Conservation (phyloP, 2,329 filamentous ascomycete species). For the Amylocarpus encephaloides region DNA sequence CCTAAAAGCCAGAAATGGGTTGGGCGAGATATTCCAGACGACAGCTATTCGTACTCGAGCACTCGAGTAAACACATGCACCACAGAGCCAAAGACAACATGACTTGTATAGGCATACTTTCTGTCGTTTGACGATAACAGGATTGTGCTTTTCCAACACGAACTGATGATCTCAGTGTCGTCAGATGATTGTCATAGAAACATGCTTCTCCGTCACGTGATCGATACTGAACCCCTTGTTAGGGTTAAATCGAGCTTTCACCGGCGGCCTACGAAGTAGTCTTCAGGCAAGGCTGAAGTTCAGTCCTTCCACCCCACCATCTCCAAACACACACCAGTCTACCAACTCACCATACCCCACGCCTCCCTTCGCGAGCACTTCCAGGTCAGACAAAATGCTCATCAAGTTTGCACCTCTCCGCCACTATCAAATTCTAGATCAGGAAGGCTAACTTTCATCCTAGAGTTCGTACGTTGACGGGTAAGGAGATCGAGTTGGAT, state of each 20-base stretch:
- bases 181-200: no score
- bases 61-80: no score
- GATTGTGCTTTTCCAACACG: neutral
- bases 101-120: no score
- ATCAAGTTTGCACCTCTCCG: neutral
- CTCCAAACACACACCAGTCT: neutral
- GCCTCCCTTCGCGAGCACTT: neutral
- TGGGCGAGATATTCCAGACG: no score
- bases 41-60: no score
- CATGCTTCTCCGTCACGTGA: no score
- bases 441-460: neutral
- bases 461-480: conserved; percentile 94
- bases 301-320: neutral
- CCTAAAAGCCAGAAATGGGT: no score
- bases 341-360: neutral
- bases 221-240: no score
- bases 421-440: no score
- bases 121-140: neutral
- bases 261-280: no score
- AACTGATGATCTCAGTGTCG: neutral
- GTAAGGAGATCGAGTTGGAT: conserved; percentile 98
- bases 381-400: neutral
- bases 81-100: no score
- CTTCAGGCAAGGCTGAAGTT: neutral
- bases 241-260: no score